Percentiles rank a stretch among this genome's conserved stretches.
These are phyloP conservation scores for Clavulina sp. DNA, from an alignment of 768 basidiomycete species.

Conservation along the genomic window DNA sequence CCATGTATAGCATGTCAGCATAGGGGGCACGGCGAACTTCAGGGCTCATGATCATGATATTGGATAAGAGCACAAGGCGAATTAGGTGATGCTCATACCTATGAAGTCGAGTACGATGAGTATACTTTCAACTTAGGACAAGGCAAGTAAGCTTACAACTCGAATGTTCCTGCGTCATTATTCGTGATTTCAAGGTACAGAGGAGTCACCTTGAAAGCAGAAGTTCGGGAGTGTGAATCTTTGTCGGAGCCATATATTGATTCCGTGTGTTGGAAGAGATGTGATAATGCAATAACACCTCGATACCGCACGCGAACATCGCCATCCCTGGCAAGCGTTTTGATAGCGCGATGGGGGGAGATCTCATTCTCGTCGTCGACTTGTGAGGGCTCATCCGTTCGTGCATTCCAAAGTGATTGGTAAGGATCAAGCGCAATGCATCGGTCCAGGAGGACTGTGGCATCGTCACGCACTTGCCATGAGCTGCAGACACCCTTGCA, in stretches of 20 bases:
- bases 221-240: neutral
- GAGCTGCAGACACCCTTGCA: constrained; percentile 27
- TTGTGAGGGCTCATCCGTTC: constrained; percentile 4
- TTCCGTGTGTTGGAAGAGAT: constrained; percentile 25
- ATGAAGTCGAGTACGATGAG: neutral
- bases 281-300: constrained; percentile 39
- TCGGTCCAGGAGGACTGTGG: constrained; percentile 45
- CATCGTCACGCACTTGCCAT: constrained; percentile 51
- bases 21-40: constrained; percentile 64
- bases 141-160: no score
- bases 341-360: constrained; percentile 23
- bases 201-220: neutral
- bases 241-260: neutral
- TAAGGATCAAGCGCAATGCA: constrained; percentile 44
- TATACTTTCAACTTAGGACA: no score
- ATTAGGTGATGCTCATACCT: constrained; percentile 67
- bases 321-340: constrained; percentile 38
- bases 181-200: no score
- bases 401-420: constrained; percentile 30
- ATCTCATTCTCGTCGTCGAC: constrained; percentile 17
- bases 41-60: constrained; percentile 64
- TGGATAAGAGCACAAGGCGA: constrained; percentile 49
- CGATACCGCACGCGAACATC: constrained; percentile 80
- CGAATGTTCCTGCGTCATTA: no score
- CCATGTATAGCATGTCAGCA: constrained; percentile 62